Base-by-base conservation (phyloP, 768 basidiomycete species). In the Suillus discolor region DNA sequence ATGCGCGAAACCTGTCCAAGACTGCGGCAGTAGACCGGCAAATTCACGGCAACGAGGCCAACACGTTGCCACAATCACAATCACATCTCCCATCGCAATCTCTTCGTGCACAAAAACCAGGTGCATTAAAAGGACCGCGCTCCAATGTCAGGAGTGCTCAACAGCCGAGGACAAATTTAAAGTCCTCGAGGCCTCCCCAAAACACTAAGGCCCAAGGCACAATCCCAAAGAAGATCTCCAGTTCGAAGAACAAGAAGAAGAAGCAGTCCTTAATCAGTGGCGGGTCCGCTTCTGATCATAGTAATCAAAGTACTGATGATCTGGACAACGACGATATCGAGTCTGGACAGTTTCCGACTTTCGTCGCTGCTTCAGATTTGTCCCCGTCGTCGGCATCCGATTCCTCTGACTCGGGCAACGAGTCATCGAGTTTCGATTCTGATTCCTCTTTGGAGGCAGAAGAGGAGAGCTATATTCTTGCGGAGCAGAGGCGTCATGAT, bases 311-410 rank as follows among this genome's bases (percentile, higher is more conserved):
- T 65, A 74, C 70, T 42, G 69, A 74, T 66, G 71, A 74, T 63
- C 72, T 75, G 42, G 73, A 68, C 16, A 71, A 72, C 64, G 75
- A 77, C 54, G 79, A 79, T 62, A 70, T 62, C 20, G 77, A 73
- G 13, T 79, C 79, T 6, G 75, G 70, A 54, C 79, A 77, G 59
- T 87, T 89, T 73, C 90, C 90, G 15, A 91, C 88, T 28, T 90
- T 91, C 73, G 80, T 91, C 34, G 85, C 88, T 36, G 89, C 89
- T 25, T 87, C 87, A 38, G 86, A 79, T 3, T 70, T 86, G 47
- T 83, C 86, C 9, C 83, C 83, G 8, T 83, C 84, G 15, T 79
- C 81, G 23, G 77, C 80, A 9, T 82, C 84, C 3, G 83, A 82
- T 57, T 86, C 85, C 15, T 77, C 72, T 42, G 79, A 80, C 62